phyloP scores from a whole-genome alignment of 257 asterid species.

The Solanum piurae region DNA sequence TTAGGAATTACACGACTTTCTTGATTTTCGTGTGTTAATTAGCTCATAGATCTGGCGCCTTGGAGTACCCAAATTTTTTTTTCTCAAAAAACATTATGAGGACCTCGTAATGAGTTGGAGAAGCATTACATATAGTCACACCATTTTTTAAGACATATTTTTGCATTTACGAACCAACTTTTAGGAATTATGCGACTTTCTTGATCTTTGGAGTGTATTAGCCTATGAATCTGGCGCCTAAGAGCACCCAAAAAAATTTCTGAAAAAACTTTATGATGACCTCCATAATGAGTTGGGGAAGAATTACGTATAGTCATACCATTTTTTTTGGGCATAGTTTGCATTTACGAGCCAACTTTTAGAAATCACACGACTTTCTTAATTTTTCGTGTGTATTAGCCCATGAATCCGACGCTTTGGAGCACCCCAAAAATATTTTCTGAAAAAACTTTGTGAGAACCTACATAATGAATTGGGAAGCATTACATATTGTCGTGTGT shows the following conservation, averaged over 20 bases:
- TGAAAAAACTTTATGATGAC: background rate
- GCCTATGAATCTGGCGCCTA: background rate
- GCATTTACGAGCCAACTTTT: background rate
- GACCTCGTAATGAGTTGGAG: background rate
- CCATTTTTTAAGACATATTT: too few species aligned
- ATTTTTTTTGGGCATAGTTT: background rate
- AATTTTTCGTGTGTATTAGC: background rate
- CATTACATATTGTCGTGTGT: too few species aligned
- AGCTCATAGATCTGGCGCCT: rapidly evolving
- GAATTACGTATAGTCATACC: background rate
- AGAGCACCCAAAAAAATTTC: too few species aligned
- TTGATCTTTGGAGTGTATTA: too few species aligned
- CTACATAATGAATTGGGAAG: background rate
- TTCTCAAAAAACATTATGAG: too few species aligned
- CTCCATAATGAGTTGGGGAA: background rate
- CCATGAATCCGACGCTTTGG: background rate
- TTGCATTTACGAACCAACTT: background rate
- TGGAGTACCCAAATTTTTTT: background rate
- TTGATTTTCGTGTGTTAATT: background rate
- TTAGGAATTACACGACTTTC: too few species aligned
- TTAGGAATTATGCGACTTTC: background rate
- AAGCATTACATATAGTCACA: too few species aligned
- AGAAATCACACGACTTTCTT: background rate
- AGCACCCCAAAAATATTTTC: background rate
- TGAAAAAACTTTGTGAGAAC: background rate